These are phyloP conservation scores for Neoboletus brunneissimus DNA, from an alignment of 768 basidiomycete species.

Conservation along the genomic window DNA sequence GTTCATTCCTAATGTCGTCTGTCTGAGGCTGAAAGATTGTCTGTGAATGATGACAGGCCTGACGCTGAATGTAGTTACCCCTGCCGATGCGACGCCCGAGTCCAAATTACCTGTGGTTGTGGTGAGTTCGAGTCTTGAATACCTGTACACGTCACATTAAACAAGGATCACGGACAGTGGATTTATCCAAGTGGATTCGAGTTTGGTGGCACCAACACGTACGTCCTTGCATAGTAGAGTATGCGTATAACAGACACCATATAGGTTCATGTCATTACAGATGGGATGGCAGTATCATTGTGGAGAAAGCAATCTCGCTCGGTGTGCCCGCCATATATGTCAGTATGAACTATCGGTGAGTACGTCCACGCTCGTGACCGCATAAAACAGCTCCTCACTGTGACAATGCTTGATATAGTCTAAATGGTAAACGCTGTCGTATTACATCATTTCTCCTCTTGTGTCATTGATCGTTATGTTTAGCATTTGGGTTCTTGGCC, in stretches of 20 bases:
- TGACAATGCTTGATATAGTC: too few relatives aligned
- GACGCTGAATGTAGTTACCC: conserved; percentile 51
- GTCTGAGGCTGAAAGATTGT: neutral
- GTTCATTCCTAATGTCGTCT: conserved; percentile 6
- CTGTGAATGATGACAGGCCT: conserved; percentile 33
- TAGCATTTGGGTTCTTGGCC: conserved; percentile 41
- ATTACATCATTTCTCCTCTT: too few relatives aligned
- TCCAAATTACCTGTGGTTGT: conserved; percentile 55
- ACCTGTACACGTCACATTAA: too few relatives aligned
- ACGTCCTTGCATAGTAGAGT: neutral
- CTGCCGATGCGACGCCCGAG: conserved; percentile 35
- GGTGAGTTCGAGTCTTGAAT: conserved; percentile 34
- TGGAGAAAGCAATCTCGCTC: conserved; percentile 31
- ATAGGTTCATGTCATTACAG: neutral
- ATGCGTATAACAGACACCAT: neutral
- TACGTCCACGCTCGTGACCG: too few relatives aligned
- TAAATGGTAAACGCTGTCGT: too few relatives aligned
- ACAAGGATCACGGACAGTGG: conserved; percentile 24
- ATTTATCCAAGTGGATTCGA: conserved; percentile 37
- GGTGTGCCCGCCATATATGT: conserved; percentile 38
- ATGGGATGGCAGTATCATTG: conserved; percentile 23
- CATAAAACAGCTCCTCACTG: too few relatives aligned
- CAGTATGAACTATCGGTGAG: conserved; percentile 41
- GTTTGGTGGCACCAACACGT: conserved; percentile 22
- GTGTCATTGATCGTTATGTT: neutral